Percentiles rank a stretch among this genome's conserved stretches.
Conservation (phyloP, 2,329 filamentous ascomycete species). For the Venturia nashicola region DNA sequence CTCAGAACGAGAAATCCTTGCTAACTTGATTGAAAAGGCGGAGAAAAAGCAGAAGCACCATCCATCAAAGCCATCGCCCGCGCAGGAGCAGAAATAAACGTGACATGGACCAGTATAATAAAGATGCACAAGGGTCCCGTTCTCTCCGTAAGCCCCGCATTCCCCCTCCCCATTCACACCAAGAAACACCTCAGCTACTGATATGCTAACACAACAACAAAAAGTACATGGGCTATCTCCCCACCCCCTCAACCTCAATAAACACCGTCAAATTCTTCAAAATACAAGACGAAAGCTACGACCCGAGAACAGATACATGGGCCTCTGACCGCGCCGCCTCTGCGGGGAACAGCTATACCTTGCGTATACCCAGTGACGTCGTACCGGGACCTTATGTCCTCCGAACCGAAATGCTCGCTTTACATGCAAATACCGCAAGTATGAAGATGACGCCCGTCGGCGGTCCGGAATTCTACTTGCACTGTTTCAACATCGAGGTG, state of each 20-base stretch:
- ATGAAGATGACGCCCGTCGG: slow-evolving; percentile 19
- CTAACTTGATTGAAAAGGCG: not conserved
- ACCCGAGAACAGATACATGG: slow-evolving; percentile 15
- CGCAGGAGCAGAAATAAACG: not conserved
- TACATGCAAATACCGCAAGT: slow-evolving; percentile 29
- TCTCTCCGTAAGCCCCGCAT: not conserved
- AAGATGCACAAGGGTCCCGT: not conserved
- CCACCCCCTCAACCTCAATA: not conserved
- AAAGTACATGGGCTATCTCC: not conserved
- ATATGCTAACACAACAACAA: too few relatives aligned
- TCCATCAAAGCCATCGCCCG: not conserved
- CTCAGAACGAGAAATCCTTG: too few relatives aligned
- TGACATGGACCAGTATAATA: not conserved
- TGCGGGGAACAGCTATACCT: slow-evolving; percentile 35
- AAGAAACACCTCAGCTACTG: not conserved
- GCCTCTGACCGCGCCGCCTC: slow-evolving; percentile 22
- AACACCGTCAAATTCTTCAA: slow-evolving; percentile 3
- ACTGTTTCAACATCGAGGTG: slow-evolving; percentile 39
- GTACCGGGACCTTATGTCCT: slow-evolving; percentile 39
- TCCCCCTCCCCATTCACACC: not conserved
- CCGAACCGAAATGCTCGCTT: slow-evolving; percentile 39
- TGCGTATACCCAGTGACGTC: slow-evolving; percentile 32
- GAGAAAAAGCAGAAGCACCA: not conserved
- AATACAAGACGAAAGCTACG: not conserved
- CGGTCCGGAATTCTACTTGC: slow-evolving; percentile 38